phyloP scores from a whole-genome alignment of 257 asterid species.

The Nicotiana tabacum region DNA sequence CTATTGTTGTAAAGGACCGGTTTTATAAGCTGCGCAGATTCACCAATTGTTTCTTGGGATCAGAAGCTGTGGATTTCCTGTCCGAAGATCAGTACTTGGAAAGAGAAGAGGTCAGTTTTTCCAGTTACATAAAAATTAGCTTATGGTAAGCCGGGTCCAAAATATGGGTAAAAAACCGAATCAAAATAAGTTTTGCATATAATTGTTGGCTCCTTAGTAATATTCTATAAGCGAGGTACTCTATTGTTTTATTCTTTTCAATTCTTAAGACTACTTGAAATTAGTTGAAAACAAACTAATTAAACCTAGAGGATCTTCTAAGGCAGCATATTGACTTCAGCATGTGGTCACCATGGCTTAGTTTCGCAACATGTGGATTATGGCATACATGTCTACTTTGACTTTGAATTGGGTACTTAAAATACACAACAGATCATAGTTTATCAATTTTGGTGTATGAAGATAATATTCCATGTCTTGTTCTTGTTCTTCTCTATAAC shows the following conservation, averaged over 20 bases:
- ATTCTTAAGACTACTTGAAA: background rate
- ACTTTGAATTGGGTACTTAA: background rate
- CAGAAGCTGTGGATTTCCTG: constrained; percentile 66
- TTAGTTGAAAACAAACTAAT: background rate
- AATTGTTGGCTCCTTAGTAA: background rate
- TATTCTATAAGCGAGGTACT: background rate
- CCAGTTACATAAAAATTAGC: background rate
- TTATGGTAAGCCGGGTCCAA: background rate
- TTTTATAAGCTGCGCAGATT: no score
- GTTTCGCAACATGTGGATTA: background rate
- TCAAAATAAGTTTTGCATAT: no score
- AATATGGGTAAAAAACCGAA: no score
- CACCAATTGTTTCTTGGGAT: no score
- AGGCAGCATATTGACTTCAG: background rate
- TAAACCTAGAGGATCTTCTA: background rate
- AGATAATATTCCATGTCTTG: background rate
- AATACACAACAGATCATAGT: background rate
- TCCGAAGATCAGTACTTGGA: constrained; percentile 89
- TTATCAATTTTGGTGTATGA: background rate
- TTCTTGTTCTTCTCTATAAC: background rate
- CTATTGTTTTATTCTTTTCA: background rate
- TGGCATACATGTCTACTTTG: background rate
- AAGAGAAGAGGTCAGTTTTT: constrained; percentile 49
- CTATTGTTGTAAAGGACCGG: no score
- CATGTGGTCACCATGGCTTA: background rate